Evolutionary conservation across 768 basidiomycete species (phyloP).

Genomic region (Trametopsis cervina): DNA sequence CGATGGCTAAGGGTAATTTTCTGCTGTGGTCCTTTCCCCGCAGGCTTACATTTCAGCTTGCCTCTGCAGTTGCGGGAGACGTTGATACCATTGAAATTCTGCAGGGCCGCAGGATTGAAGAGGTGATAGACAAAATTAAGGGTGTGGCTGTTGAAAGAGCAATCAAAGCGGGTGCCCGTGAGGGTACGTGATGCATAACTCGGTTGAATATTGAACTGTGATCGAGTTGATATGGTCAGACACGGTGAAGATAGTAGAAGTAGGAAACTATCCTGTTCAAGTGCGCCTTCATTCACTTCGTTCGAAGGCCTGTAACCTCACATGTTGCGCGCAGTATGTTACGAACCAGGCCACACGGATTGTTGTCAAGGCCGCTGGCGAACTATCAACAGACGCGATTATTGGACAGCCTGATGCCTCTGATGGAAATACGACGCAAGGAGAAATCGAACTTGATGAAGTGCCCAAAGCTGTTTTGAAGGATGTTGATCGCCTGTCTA

Average conservation of each 20-base stretch:
- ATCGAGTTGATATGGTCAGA: no score
- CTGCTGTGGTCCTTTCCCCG: neutral
- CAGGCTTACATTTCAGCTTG: constrained; percentile 7
- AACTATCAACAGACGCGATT: constrained; percentile 25
- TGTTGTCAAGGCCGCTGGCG: constrained; percentile 57
- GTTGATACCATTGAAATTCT: constrained; percentile 33
- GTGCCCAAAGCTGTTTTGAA: neutral
- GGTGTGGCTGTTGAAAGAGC: constrained; percentile 23
- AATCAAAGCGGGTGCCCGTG: constrained; percentile 31
- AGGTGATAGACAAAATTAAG: constrained; percentile 29
- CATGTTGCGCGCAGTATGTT: constrained; percentile 31
- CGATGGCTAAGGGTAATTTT: constrained; percentile 24
- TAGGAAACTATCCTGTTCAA: constrained; percentile 47
- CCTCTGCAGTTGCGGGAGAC: constrained; percentile 20
- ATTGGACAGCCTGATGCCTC: neutral
- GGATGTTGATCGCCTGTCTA: neutral
- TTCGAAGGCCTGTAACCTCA: neutral
- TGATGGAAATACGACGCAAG: neutral
- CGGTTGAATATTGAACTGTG: no score
- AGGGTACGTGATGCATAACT: constrained; percentile 19
- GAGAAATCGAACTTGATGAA: neutral
- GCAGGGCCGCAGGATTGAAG: constrained; percentile 21
- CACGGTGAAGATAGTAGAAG: constrained; percentile 46
- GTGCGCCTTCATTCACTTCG: no score
- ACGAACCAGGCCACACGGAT: constrained; percentile 46